Conservation (phyloP, 2,329 filamentous ascomycete species). For the Penicillium verrucosum region DNA sequence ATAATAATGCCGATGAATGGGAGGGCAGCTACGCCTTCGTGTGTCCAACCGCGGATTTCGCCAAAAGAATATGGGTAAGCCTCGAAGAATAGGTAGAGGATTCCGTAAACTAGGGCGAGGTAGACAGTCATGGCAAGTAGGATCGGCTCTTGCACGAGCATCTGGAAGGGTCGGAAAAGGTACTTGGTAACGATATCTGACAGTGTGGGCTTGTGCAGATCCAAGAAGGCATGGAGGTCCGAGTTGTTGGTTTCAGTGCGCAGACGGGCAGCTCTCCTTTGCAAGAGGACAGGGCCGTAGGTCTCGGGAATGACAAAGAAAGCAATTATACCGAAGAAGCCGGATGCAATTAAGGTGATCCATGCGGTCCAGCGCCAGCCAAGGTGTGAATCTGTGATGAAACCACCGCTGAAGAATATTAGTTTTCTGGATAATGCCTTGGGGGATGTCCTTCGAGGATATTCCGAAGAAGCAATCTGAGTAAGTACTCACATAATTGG, state of each 20-base stretch:
- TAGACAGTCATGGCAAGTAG: conserved; percentile 48
- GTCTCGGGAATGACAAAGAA: conserved; percentile 52
- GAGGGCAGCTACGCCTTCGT: conserved; percentile 36
- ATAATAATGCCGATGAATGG: conserved; percentile 39
- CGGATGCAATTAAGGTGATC: conserved; percentile 51
- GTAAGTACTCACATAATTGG: conserved; percentile 42
- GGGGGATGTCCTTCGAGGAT: too few species aligned
- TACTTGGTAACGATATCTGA: conserved; percentile 44
- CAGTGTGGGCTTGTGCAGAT: conserved; percentile 42
- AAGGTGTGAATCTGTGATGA: conserved; percentile 49
- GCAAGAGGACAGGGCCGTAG: conserved; percentile 49
- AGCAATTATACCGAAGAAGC: conserved; percentile 42
- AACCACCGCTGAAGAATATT: conserved; percentile 39
- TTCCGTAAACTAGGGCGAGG: conserved; percentile 40
- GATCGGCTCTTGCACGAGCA: conserved; percentile 51
- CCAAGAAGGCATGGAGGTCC: conserved; percentile 45
- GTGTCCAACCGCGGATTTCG: conserved; percentile 36
- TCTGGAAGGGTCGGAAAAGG: conserved; percentile 44
- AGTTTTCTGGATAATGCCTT: not conserved
- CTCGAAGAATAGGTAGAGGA: conserved; percentile 40
- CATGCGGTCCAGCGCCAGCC: conserved; percentile 60
- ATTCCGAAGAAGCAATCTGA: not conserved
- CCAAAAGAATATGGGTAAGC: conserved; percentile 43
- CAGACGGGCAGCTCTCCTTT: conserved; percentile 47
- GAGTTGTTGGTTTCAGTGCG: conserved; percentile 49